Evolutionary conservation across 108 stramenopile species (phyloP).

Genomic region (Fistulifera pelliculosa): DNA sequence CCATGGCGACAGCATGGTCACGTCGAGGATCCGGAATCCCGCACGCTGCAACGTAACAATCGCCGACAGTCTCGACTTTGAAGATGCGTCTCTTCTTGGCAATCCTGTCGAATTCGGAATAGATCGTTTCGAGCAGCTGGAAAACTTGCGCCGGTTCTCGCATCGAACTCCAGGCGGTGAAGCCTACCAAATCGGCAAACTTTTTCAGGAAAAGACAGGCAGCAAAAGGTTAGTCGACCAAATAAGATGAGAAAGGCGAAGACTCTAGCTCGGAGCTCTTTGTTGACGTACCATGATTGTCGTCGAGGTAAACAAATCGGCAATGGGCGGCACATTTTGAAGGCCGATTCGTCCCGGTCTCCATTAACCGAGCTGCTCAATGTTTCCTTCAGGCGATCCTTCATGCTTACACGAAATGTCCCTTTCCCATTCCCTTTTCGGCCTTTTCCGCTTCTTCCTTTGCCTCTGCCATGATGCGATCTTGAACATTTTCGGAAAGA

Average conservation of each 20-base stretch:
- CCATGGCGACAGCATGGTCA: conserved; percentile 14
- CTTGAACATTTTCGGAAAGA: conserved; percentile 11
- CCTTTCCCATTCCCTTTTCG: neutral
- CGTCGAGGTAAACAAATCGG: conserved; percentile 13
- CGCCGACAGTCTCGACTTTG: conserved; percentile 15
- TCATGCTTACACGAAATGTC: neutral
- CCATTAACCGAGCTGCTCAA: neutral
- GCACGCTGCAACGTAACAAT: conserved; percentile 11
- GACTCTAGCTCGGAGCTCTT: neutral
- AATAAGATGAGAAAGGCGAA: neutral
- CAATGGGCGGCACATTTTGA: conserved; percentile 8
- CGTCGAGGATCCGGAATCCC: conserved; percentile 3
- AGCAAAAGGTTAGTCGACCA: neutral
- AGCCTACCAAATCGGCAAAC: conserved; percentile 15
- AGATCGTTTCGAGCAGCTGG: conserved; percentile 16
- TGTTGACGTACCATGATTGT: neutral
- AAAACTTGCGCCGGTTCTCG: conserved; percentile 24
- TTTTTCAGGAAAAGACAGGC: conserved; percentile 8
- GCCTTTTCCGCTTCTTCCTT: conserved; percentile 1
- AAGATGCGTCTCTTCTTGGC: conserved; percentile 7
- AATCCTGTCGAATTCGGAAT: conserved; percentile 6
- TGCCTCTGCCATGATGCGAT: conserved; percentile 2
- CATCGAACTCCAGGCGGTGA: conserved; percentile 23
- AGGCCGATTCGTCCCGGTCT: neutral
- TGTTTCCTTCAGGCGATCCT: neutral